These are phyloP conservation scores for Pseudoscleropodium purum DNA, from an alignment of 225 moss, liverwort and hornwort species.

Conservation along the genomic window DNA sequence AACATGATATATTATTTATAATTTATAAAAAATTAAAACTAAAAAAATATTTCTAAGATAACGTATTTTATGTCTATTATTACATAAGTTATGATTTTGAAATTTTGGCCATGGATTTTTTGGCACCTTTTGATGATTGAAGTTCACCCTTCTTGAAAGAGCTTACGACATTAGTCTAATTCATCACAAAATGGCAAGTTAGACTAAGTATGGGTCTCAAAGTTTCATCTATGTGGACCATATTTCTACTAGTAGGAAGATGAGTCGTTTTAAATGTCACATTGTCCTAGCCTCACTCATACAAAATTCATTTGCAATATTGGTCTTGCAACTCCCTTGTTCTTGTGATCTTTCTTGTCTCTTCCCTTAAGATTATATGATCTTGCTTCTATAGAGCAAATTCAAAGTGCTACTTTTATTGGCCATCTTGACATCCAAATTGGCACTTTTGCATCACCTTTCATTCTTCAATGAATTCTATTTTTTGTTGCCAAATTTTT, in stretches of 20 bases:
- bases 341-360: background rate
- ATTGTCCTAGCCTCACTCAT: accelerated
- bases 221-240: accelerated
- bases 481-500: background rate
- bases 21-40: background rate
- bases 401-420: background rate
- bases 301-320: background rate
- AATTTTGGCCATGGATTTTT: background rate
- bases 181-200: background rate
- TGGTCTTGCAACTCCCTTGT: background rate
- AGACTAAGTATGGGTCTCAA: background rate
- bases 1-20: background rate
- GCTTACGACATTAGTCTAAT: accelerated
- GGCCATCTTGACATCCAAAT: accelerated
- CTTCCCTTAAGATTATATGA: background rate
- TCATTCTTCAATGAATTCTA: background rate
- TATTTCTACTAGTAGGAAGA: background rate
- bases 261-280: accelerated
- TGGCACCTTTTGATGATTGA: background rate
- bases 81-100: background rate
- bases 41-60: background rate
- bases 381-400: background rate
- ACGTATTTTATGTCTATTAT: background rate
- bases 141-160: background rate
- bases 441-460: too few species aligned